Base-by-base conservation (phyloP, 2,329 filamentous ascomycete genomes). In the Cyphellophora europaea region DNA sequence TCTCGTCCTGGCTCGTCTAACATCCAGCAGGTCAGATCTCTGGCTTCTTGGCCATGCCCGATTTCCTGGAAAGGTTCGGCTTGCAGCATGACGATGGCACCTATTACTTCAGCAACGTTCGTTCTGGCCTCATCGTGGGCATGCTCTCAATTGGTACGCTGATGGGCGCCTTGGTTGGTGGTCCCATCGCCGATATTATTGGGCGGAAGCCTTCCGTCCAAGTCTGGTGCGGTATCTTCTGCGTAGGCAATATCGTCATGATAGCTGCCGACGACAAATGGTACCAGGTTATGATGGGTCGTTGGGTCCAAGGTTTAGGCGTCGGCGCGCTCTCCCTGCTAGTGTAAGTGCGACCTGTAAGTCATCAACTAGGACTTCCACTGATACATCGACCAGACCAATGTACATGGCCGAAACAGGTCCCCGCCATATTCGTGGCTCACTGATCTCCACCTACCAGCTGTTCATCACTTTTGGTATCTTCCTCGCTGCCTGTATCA, bases 81-180 rank as follows among this genome's bases (percentile, higher is more conserved):
- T 55, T 58, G 16, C 49, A 57, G 35, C 45, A 53, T 14, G 52
- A 49, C 28, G 43, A 57, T 36, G 58, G 54, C 1, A 42, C 51
- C 18, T 61, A 63, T 41, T 47, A 39, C 23, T 67, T 67, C 47
- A 56, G 44, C 23, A 60, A 65, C 33, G 57, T 54, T 4, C 57
- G 61, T 5, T 57, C 59, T 4, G 62, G 62, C 10, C 44, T 65
- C 3, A 64, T 66, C 33, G 61, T 63, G 27, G 57, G 39, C 19
- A 34, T 65, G 50, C 74, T 88, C 38, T 88, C 83, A 23, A 74
- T 70, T 53, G 74, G 77, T 58, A 85, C 82, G 49, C 87, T 88
- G 70, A 80, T 45, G 79, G 77, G 52, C 71, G 81, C 36, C 62
- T 61, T 54, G 74, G 64, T 42, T 71, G 72, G 54, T 71, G 62